phyloP scores from a whole-genome alignment of 106 monocot genomes.

The Chionographis japonica region DNA sequence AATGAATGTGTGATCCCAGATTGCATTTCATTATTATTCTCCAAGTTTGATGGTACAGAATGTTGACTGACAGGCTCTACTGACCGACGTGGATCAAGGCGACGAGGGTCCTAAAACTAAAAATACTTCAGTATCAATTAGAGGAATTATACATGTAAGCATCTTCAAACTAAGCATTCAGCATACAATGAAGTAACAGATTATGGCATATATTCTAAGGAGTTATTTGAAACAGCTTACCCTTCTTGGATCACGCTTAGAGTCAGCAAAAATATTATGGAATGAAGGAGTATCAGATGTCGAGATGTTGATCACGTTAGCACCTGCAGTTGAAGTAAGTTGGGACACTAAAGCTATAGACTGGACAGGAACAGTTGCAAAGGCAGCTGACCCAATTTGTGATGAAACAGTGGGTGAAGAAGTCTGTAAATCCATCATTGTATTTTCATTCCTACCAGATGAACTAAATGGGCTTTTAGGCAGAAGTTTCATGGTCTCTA shows the following conservation, averaged over 20 bases:
- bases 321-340: constrained; percentile 15
- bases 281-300: constrained; percentile 23
- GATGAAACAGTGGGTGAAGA: constrained; percentile 19
- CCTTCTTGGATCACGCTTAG: constrained; percentile 88
- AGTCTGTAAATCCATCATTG: constrained; percentile 14
- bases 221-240: constrained; percentile 33
- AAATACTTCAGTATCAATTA: constrained; percentile 18
- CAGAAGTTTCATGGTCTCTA: constrained; percentile 78
- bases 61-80: constrained; percentile 14
- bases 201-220: neutral
- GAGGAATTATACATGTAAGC: neutral
- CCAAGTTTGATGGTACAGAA: constrained; percentile 23
- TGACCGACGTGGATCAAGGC: constrained; percentile 80
- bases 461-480: constrained; percentile 13
- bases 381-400: constrained; percentile 1
- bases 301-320: constrained; percentile 16
- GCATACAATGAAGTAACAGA: too few relatives aligned
- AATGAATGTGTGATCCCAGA: constrained; percentile 13
- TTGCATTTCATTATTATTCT: constrained; percentile 25
- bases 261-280: constrained; percentile 31
- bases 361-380: constrained; percentile 6
- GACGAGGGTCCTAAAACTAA: constrained; percentile 83
- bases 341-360: constrained; percentile 29
- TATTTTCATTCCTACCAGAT: constrained; percentile 17
- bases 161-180: too few relatives aligned